A percentile compares a stretch with the other conserved stretches of the same genome.
These are phyloP conservation scores for Polychaeton citri DNA, from an alignment of 2,329 filamentous ascomycete species.

Conservation along the genomic window DNA sequence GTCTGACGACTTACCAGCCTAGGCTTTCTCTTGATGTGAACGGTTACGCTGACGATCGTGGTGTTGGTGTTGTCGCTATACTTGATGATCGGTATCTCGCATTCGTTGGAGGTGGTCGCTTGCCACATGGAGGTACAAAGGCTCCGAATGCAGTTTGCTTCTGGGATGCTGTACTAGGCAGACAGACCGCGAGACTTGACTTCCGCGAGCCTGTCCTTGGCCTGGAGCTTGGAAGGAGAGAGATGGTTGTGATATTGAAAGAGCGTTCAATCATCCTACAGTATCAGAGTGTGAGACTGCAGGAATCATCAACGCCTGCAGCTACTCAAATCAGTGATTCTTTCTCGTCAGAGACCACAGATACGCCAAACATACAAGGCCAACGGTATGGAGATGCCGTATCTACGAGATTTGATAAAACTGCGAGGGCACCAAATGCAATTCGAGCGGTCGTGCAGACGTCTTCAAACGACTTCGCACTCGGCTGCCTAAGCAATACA, in stretches of 20 bases:
- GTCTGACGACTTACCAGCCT: conserved; percentile 18
- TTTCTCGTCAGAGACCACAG: background rate
- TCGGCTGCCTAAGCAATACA: conserved; percentile 64
- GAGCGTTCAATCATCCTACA: conserved; percentile 18
- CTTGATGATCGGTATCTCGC: conserved; percentile 51
- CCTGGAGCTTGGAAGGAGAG: conserved; percentile 60
- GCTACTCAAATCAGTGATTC: background rate
- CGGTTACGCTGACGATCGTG: conserved; percentile 7
- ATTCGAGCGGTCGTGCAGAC: conserved; percentile 61
- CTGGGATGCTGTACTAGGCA: conserved; percentile 77
- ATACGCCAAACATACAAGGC: background rate
- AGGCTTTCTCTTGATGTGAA: conserved; percentile 1
- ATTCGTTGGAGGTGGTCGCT: conserved; percentile 71
- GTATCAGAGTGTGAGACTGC: conserved; percentile 9
- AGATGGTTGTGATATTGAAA: conserved; percentile 61
- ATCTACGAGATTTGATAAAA: conserved; percentile 54
- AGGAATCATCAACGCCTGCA: conserved; percentile 54
- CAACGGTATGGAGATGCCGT: background rate
- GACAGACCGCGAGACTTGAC: conserved; percentile 62
- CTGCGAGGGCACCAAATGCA: conserved; percentile 42
- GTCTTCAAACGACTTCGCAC: conserved; percentile 65
- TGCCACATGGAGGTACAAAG: conserved; percentile 13
- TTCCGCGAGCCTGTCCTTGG: conserved; percentile 69
- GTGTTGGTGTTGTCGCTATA: conserved; percentile 16
- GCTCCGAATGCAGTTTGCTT: conserved; percentile 34